Evolutionary conservation across 345 rosid species (phyloP), one percentile per base, ranked within the genome.

Genomic region (Eucalyptus marginata): DNA sequence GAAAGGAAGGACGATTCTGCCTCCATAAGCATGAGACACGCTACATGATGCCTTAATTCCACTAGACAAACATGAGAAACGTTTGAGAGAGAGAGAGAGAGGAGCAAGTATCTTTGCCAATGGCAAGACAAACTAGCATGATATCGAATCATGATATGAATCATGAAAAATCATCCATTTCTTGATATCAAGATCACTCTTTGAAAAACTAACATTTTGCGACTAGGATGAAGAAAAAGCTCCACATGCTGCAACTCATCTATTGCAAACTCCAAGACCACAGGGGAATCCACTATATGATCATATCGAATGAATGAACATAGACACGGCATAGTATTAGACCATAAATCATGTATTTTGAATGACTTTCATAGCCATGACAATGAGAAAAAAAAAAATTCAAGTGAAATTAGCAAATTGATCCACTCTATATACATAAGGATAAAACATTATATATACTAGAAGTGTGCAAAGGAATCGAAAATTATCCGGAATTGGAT

Each of bases 161-260:
- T 68, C 44, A 68, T 33, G 25, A 68, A 68, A 68, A 31, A 8
- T 33, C 79, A 31, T 66, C 40, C 40, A 66, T 66, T 66, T 66
- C 22, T 31, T 15, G 40, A 14, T 66, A 31, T n/a, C 79, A 17
- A 8, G 40, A 14, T n/a, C 79, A n/a, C 40, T 14, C 36, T 1
- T 0, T 66, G 11, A 31, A 66, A 66, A 31, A 15, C 79, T 3
- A 7, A 66, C 43, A 4, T 66, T 66, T 31, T 66, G 40, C 40
- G n/a, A 0, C 1, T 56, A 0, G 62, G 3, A 1, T 2, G 29
- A 24, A 56, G 13, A 24, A 56, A 10, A 56, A 24, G 29, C 13
- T 56, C 29, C 62, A 56, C 29, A 24, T 56, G 62, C 29, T 0
- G 6, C 13, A 56, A 4, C 62, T 56, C 62, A 56, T 0, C 13